Percentiles rank a stretch among this genome's conserved stretches.
These are phyloP conservation scores for Entomophthora muscae DNA, from an alignment of 371 early-diverging fungal genomes.

Conservation along the genomic window DNA sequence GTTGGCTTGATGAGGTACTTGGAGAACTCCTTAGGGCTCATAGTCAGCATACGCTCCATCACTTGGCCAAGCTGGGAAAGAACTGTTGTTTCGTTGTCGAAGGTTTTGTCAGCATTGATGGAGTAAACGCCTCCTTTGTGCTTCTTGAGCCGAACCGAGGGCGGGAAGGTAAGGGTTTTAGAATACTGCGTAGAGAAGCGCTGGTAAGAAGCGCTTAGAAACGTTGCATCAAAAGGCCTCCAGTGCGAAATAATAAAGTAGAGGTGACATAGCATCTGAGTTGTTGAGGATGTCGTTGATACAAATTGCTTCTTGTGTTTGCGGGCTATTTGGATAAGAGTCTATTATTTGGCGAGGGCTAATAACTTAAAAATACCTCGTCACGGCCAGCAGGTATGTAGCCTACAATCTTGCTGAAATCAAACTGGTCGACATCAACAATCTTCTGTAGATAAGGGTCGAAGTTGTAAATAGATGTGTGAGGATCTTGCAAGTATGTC, in stretches of 20 bases:
- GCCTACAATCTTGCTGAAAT: slow-evolving; percentile 52
- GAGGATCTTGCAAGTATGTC: slow-evolving; percentile 64
- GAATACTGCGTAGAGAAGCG: slow-evolving; percentile 1
- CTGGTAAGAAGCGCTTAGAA: slow-evolving; percentile 24
- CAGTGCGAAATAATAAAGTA: slow-evolving; percentile 54
- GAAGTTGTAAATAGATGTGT: slow-evolving; percentile 59
- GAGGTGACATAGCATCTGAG: slow-evolving; percentile 52
- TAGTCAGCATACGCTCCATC: slow-evolving; percentile 20
- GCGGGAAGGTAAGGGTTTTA: slow-evolving; percentile 13
- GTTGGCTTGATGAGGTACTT: background rate
- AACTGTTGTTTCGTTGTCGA: slow-evolving; percentile 34
- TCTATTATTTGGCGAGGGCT: slow-evolving; percentile 13
- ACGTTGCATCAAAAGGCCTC: slow-evolving; percentile 33
- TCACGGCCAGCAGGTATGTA: slow-evolving; percentile 71
- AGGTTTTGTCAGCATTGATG: slow-evolving; percentile 66
- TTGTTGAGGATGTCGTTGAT: slow-evolving; percentile 82
- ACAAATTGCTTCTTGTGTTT: slow-evolving; percentile 30
- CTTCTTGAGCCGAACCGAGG: slow-evolving; percentile 12
- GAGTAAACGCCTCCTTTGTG: slow-evolving; percentile 53
- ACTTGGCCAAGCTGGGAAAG: background rate
- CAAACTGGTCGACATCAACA: slow-evolving; percentile 57
- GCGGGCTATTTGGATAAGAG: slow-evolving; percentile 24
- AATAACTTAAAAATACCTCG: slow-evolving; percentile 14
- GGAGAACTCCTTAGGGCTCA: slow-evolving; percentile 1
- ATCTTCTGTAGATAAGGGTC: slow-evolving; percentile 56